These are phyloP conservation scores for Gentiana dahurica DNA, from an alignment of 257 asterid genomes.

Conservation along the genomic window DNA sequence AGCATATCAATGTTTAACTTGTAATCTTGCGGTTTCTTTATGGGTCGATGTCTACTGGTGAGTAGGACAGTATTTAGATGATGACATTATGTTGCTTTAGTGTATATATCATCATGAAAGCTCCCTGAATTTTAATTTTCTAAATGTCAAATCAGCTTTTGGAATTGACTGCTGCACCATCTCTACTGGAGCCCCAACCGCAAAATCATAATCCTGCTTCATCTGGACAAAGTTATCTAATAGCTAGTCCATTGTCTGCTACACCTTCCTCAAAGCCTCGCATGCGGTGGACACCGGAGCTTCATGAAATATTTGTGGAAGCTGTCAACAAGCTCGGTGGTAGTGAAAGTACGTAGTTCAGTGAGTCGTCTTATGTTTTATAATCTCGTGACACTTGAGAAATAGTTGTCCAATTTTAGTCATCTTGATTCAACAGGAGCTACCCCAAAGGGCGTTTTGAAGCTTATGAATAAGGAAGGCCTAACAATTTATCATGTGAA, in stretches of 20 bases:
- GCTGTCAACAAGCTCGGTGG: slow-evolving; percentile 85
- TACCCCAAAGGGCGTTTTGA: slow-evolving; percentile 16
- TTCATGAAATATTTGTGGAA: slow-evolving; percentile 67
- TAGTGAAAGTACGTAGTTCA: slow-evolving; percentile 50
- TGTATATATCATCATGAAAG: not conserved
- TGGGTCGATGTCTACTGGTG: not conserved
- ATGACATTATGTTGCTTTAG: not conserved
- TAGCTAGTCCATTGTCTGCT: slow-evolving; percentile 38
- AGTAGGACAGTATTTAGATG: not conserved
- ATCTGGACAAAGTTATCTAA: slow-evolving; percentile 22
- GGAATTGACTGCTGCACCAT: slow-evolving; percentile 26
- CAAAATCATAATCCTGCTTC: slow-evolving; percentile 19
- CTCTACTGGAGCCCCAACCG: slow-evolving; percentile 18
- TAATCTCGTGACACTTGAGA: slow-evolving; percentile 1
- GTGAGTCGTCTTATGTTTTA: slow-evolving; percentile 4
- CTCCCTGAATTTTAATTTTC: slow-evolving; percentile 6
- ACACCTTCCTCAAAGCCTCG: slow-evolving; percentile 49
- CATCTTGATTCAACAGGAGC: not conserved
- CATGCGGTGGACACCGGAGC: slow-evolving; percentile 97
- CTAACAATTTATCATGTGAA: slow-evolving; percentile 32
- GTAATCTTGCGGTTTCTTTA: too few species aligned
- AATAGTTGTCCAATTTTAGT: not conserved
- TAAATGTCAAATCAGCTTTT: slow-evolving; percentile 31
- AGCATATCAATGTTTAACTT: too few species aligned
- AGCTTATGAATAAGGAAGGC: slow-evolving; percentile 26